Base-by-base conservation (phyloP, 139 green algal species). In the Coelastrella sp. region DNA sequence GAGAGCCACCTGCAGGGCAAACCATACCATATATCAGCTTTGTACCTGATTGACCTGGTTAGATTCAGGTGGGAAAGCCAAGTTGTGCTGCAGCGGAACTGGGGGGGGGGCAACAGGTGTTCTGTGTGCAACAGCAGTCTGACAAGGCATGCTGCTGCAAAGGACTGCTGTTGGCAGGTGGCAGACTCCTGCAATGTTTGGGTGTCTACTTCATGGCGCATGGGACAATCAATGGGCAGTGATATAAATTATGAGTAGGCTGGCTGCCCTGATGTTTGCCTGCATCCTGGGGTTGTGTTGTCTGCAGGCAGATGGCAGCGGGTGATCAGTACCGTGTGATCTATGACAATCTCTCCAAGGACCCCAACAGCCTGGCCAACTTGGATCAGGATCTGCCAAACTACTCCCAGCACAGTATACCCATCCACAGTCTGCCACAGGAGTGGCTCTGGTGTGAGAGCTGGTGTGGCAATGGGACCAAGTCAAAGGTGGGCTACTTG, bases 401-500 rank as follows among this genome's bases (percentile, higher is more conserved):
- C 93, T 99, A 99, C 89, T 95, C 97, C 6, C 98, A 99, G 95
- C 96, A 99, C 92, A 91, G 91, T n/a, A 97, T 98, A 17, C 97
- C 96, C 49, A 99, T 99, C 73, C 95, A 96, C 92, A 97, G 93
- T 59, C 93, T 99, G 82, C 96, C 96, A 6, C 93, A 98, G 93
- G 96, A 99, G 92, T 99, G 98, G 98, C 94, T 99, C 60, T 99
- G 98, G 98, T 99, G 98, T 88, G 98, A 99, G 94, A 98, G 96
- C 14, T 99, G 98, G 98, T 99, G 98, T 90, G 98, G 98, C 60
- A 98, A 98, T 78, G 88, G 92, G 7, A 99, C 97, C 14, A 99
- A 99, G 90, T 7, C 72, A n/a, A 92, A 93, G 93, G 93, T 95
- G 70, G 57, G 92, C 7, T 76, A 8, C 15, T 15, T 15, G 63